Evolutionary conservation across 148 eudicot species (phyloP), one percentile per base, ranked within the genome.

Genomic region (Nyssa sinensis): DNA sequence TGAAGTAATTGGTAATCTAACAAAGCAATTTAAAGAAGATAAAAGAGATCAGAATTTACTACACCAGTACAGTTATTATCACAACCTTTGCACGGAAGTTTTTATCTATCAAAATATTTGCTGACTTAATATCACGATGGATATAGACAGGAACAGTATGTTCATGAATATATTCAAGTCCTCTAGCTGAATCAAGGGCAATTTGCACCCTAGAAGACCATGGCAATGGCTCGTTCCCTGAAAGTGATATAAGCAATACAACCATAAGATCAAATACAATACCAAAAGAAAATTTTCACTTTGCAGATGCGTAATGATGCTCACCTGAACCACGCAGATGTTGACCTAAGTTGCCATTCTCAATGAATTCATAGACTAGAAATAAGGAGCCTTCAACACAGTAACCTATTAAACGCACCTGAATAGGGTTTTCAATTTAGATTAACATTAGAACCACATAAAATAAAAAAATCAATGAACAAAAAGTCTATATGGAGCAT

Each of bases 171-270:
- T 89, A 89, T 74, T 87, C 91, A 25, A 89, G 88, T 67, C 88
- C 94, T 84, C 89, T 87, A 58, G 94, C 94, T 59, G 94, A 79
- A 80, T 87, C 94, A 27, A 89, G 84, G 51, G 94, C 94, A 37
- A 89, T 89, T 79, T 87, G 88, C 33, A 89, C 77, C 70, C 94
- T 86, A 8, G 88, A 81, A 16, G 89, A 58, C 91, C 91, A 89
- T 14, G 86, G 66, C 72, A 89, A 75, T 60, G 89, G 84, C 32
- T 79, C 83, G 58, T 72, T 73, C 64, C 72, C 91, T 89, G 60
- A 59, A 69, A 44, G 1, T 3, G 13, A 23, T 58, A 59, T 7
- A 39, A 4, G 30, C 0, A 35, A 75, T 7, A 60, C 29, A n/a
- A n/a, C n/a, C n/a, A n/a, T n/a, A n/a, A n/a, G n/a, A n/a, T n/a